phyloP scores from a whole-genome alignment of 1,139 yeast species.

The Kurtzmaniella quercitrusa region DNA sequence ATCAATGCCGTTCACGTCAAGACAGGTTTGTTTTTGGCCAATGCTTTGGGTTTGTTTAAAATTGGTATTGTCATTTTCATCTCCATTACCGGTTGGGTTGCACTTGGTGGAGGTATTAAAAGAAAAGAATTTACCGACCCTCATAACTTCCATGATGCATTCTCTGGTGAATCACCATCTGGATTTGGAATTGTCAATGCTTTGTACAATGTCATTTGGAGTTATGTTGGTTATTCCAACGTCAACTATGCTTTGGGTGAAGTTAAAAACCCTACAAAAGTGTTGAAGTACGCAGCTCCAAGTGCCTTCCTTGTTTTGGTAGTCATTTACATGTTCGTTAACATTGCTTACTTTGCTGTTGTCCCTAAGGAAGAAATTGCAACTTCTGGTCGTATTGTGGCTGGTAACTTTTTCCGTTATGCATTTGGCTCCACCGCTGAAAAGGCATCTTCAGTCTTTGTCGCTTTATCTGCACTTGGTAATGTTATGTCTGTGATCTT shows the following conservation, averaged over 20 bases:
- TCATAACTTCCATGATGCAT: conserved; percentile 60
- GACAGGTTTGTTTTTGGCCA: conserved; percentile 65
- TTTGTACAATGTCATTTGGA: conserved; percentile 77
- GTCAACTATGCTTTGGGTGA: conserved; percentile 83
- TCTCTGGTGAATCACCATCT: conserved; percentile 55
- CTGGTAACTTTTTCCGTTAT: conserved; percentile 42
- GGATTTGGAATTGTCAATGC: conserved; percentile 79
- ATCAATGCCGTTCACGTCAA: conserved; percentile 61
- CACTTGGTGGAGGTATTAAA: conserved; percentile 66
- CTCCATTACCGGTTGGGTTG: conserved; percentile 77
- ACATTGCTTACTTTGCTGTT: conserved; percentile 55
- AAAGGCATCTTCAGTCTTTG: conserved; percentile 46
- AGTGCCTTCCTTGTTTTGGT: conserved; percentile 56
- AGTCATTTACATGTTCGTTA: conserved; percentile 63
- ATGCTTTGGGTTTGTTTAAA: conserved; percentile 68
- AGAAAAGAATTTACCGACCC: conserved; percentile 46
- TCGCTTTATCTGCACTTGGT: conserved; percentile 48
- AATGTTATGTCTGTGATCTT: conserved; percentile 47
- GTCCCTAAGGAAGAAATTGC: conserved; percentile 45
- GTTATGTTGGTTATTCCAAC: conserved; percentile 70
- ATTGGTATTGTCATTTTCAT: conserved; percentile 64
- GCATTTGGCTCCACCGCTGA: conserved; percentile 46
- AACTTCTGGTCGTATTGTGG: conserved; percentile 41
- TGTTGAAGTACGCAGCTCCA: conserved; percentile 44
- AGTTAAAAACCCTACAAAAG: conserved; percentile 51